Conservation (phyloP, 139 green algal species). For the Coelastrella sp. region DNA sequence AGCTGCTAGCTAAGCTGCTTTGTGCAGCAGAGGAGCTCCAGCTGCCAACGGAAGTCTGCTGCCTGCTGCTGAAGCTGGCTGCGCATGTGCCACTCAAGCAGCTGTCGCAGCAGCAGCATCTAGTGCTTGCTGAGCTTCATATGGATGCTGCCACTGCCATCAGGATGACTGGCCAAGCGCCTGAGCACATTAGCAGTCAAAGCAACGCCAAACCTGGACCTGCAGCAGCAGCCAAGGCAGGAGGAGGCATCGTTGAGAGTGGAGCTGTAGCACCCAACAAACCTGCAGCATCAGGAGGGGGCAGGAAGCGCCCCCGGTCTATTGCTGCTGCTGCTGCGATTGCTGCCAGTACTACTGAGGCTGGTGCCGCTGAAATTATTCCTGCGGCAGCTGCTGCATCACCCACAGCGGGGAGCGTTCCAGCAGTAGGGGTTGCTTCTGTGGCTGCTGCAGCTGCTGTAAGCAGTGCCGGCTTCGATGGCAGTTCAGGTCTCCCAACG, state of each 20-base stretch:
- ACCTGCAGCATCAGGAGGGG: neutral
- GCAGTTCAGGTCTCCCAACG: neutral
- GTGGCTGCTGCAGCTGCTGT: neutral
- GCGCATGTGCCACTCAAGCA: neutral
- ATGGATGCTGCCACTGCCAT: constrained; percentile 14
- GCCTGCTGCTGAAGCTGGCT: neutral
- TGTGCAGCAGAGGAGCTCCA: neutral
- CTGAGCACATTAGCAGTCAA: neutral
- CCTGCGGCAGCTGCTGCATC: neutral
- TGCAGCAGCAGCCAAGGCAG: neutral
- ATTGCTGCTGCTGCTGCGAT: constrained; percentile 4
- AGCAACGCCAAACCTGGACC: neutral
- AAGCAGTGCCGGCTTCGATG: neutral
- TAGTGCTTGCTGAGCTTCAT: constrained; percentile 30
- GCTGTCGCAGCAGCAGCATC: constrained; percentile 15
- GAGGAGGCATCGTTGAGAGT: no score
- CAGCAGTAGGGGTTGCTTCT: neutral
- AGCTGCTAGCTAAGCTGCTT: neutral
- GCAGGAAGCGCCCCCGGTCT: neutral
- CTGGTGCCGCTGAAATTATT: neutral
- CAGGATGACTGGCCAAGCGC: neutral
- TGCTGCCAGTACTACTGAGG: neutral
- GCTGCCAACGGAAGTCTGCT: neutral
- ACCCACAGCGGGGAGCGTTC: neutral
- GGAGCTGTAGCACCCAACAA: no score